Percentiles rank a stretch among this genome's conserved stretches.
These are phyloP conservation scores for Perkinsus chesapeaki DNA, from an alignment of 169 alveolate genomes.

Conservation along the genomic window DNA sequence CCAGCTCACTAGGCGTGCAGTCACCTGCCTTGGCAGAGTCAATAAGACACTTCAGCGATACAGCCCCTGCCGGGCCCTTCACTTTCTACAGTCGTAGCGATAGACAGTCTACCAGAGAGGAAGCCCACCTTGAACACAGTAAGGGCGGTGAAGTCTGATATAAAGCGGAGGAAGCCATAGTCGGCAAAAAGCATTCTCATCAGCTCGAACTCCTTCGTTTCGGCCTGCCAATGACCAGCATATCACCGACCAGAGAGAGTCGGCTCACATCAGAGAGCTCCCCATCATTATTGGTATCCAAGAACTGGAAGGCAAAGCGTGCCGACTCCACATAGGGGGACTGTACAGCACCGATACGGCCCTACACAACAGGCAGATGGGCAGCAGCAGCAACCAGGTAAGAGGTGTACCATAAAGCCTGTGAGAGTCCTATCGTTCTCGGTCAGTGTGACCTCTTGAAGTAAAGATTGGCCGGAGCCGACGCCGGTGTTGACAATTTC, in stretches of 20 bases:
- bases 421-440: not conserved
- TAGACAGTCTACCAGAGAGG: not conserved
- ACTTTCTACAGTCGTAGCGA: not conserved
- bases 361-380: too few species aligned
- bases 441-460: not conserved
- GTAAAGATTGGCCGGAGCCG: not conserved
- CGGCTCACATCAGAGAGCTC: not conserved
- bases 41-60: not conserved
- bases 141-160: not conserved
- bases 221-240: not conserved
- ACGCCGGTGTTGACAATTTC: not conserved
- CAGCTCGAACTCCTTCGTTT: not conserved
- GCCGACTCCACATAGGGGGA: not conserved
- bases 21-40: not conserved
- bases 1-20: conserved; percentile 1
- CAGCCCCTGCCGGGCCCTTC: not conserved
- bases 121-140: not conserved
- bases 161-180: not conserved
- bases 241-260: not conserved
- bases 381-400: too few species aligned
- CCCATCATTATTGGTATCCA: not conserved
- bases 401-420: not conserved
- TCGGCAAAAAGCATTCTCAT: not conserved
- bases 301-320: not conserved
- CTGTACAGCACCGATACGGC: not conserved